Evolutionary conservation across 306 rosid species (phyloP).

Genomic region (Lotus japonicus): DNA sequence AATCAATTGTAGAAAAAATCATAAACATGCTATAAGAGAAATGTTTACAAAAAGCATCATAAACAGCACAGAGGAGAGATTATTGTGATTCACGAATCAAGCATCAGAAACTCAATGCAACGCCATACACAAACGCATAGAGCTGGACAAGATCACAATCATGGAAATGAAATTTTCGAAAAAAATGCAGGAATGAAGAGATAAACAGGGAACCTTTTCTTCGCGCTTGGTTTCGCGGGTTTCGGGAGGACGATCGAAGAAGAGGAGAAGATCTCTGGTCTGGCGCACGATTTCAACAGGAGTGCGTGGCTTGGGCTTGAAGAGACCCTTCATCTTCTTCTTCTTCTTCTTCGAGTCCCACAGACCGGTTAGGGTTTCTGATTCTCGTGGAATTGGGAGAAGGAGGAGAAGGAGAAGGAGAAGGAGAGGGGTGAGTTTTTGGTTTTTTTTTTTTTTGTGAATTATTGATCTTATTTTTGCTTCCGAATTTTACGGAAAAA

Average conservation of each 20-base stretch:
- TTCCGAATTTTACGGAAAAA: not conserved
- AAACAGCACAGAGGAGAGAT: not conserved
- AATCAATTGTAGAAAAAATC: too few species aligned
- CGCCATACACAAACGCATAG: not conserved
- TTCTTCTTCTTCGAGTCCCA: not conserved
- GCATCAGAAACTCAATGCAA: too few species aligned
- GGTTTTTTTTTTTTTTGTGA: not conserved
- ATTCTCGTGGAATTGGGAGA: not conserved
- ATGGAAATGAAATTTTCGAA: not conserved
- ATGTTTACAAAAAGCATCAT: not conserved
- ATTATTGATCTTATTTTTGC: not conserved
- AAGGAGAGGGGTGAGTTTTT: not conserved
- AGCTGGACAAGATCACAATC: not conserved
- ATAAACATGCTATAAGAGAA: not conserved
- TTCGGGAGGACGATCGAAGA: conserved; percentile 42
- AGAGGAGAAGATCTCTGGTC: conserved; percentile 77
- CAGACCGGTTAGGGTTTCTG: conserved; percentile 25
- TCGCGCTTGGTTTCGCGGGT: conserved; percentile 81
- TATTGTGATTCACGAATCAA: not conserved
- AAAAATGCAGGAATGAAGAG: not conserved
- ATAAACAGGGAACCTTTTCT: conserved; percentile 55
- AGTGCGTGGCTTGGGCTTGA: conserved; percentile 93
- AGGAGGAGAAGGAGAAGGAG: not conserved
- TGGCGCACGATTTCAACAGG: conserved; percentile 82
- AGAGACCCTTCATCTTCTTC: conserved; percentile 74